Percentiles rank a stretch among this genome's conserved stretches.
These are phyloP conservation scores for Favolaschia claudopus DNA, from an alignment of 768 basidiomycete genomes.

Conservation along the genomic window DNA sequence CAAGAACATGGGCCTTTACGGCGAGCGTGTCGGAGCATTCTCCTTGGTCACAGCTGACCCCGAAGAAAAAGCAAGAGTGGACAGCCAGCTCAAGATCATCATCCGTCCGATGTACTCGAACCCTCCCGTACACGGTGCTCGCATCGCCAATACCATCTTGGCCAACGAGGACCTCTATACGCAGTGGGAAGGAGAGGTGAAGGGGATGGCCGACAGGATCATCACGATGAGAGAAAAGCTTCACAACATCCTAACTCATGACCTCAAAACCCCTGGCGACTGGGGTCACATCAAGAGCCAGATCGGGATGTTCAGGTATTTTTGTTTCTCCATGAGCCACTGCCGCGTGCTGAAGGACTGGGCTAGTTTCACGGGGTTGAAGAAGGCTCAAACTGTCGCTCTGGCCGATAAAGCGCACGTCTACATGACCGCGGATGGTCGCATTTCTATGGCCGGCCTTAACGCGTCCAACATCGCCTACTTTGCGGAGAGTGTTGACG, in stretches of 20 bases:
- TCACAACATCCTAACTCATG: conserved; percentile 77
- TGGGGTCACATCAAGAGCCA: conserved; percentile 97
- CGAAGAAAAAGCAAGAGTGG: conserved; percentile 85
- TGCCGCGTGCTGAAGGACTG: not conserved
- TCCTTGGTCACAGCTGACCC: conserved; percentile 75
- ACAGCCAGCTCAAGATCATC: conserved; percentile 94
- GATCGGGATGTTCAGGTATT: conserved; percentile 96
- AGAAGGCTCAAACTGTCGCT: conserved; percentile 77
- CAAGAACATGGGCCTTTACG: conserved; percentile 99
- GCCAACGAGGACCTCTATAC: conserved; percentile 74
- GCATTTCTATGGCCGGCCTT: conserved; percentile 93
- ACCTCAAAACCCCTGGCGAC: conserved; percentile 88
- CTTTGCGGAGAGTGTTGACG: conserved; percentile 87
- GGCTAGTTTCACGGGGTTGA: conserved; percentile 85
- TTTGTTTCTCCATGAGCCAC: not conserved
- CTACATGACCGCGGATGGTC: conserved; percentile 94
- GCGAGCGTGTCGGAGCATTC: conserved; percentile 98
- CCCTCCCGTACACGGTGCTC: conserved; percentile 91
- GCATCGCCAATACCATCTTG: conserved; percentile 86
- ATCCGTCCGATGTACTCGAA: conserved; percentile 98
- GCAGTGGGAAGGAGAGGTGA: conserved; percentile 92
- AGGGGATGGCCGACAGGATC: conserved; percentile 95
- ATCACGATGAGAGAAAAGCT: conserved; percentile 91
- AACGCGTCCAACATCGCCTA: conserved; percentile 87
- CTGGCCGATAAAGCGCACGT: conserved; percentile 90